These are phyloP conservation scores for Oryza coarctata DNA, from an alignment of 176 grass and related monocot species.

Conservation along the genomic window DNA sequence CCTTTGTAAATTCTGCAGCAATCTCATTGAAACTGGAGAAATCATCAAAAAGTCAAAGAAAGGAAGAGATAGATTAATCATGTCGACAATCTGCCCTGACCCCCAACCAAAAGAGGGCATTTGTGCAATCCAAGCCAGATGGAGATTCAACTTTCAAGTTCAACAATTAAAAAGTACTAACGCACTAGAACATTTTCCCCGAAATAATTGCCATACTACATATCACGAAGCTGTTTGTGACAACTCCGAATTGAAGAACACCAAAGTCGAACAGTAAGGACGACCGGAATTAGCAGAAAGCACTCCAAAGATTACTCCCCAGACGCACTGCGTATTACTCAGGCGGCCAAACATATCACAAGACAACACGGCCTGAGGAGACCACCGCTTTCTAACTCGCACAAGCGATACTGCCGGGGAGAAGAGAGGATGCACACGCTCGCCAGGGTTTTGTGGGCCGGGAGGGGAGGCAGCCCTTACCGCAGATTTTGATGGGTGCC, in stretches of 20 bases:
- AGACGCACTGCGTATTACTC: not conserved
- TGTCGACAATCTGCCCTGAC: not conserved
- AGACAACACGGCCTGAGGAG: not conserved
- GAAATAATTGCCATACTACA: not conserved
- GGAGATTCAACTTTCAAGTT: not conserved
- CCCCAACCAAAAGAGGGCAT: not conserved
- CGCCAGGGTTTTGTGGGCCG: not conserved
- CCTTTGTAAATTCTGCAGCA: not conserved
- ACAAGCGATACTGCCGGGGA: no score
- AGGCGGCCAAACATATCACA: not conserved
- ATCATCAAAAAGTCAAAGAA: not conserved
- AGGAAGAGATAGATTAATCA: not conserved
- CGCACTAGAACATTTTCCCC: not conserved
- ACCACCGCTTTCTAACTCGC: not conserved
- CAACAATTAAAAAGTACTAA: not conserved
- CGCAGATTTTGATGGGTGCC: constrained; percentile 93
- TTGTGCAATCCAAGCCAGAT: not conserved
- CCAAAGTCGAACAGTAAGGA: not conserved
- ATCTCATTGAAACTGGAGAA: not conserved
- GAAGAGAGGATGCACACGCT: no score
- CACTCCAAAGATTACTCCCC: not conserved
- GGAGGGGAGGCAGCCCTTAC: constrained; percentile 17
- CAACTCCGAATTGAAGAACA: not conserved
- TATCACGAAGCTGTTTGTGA: not conserved
- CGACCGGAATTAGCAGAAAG: not conserved